Evolutionary conservation across 2,329 filamentous ascomycete species (phyloP).

Genomic region (Thelonectria discophora): DNA sequence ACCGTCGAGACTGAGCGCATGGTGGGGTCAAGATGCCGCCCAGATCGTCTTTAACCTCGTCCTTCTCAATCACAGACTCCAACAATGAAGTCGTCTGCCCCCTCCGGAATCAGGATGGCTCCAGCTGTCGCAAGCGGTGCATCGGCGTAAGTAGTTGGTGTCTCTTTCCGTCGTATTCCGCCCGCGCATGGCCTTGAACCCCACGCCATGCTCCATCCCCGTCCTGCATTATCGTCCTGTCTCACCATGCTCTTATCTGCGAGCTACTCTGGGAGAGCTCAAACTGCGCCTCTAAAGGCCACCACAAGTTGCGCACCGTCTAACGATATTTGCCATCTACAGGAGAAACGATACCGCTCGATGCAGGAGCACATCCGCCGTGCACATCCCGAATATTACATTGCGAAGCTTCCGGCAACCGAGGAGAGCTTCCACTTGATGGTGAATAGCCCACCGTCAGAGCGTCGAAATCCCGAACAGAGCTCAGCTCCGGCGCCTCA

Average conservation of each 20-base stretch:
- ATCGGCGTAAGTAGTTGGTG: slow-evolving; percentile 81
- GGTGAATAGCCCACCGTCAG: slow-evolving; percentile 88
- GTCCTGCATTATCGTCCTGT: slow-evolving; percentile 37
- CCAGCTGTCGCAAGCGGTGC: slow-evolving; percentile 96
- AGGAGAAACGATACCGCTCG: slow-evolving; percentile 96
- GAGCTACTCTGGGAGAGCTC: slow-evolving; percentile 25
- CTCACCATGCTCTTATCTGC: slow-evolving; percentile 36
- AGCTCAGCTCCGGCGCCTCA: slow-evolving; percentile 45
- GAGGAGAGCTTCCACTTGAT: slow-evolving; percentile 98
- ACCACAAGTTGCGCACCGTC: slow-evolving; percentile 27
- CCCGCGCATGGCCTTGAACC: slow-evolving; percentile 1
- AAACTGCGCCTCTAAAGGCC: slow-evolving; percentile 22
- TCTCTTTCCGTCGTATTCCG: slow-evolving; percentile 15
- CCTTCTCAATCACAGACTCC: slow-evolving; percentile 90
- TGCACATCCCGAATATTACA: slow-evolving; percentile 96
- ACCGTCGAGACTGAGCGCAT: slow-evolving; percentile 51
- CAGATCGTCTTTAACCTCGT: slow-evolving; percentile 84
- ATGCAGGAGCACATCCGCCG: slow-evolving; percentile 99
- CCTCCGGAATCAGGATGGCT: slow-evolving; percentile 93
- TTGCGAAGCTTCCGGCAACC: slow-evolving; percentile 95
- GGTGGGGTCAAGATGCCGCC: slow-evolving; percentile 84
- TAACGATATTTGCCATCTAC: slow-evolving; percentile 44
- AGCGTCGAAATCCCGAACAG: slow-evolving; percentile 63
- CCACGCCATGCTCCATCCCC: slow-evolving; percentile 19
- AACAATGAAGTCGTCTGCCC: slow-evolving; percentile 98